Conservation (phyloP, 2,329 filamentous ascomycete species). For the Didymosphaeria variabile region DNA sequence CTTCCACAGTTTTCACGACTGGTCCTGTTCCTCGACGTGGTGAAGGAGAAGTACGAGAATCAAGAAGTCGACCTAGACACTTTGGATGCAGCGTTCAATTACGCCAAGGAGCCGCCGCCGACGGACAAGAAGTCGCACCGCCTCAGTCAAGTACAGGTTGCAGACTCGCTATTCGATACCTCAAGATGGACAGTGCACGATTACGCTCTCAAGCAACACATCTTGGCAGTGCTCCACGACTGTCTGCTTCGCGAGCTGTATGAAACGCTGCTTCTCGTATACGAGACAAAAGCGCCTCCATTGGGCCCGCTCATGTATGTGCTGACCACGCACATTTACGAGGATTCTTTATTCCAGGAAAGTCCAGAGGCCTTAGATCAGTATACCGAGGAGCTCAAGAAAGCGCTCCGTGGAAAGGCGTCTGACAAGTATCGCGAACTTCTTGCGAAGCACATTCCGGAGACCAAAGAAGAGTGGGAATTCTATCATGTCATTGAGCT, state of each 20-base stretch:
- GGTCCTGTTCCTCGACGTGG: constrained; percentile 83
- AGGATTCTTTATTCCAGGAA: constrained; percentile 78
- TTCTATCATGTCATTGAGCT: constrained; percentile 90
- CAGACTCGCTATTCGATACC: constrained; percentile 57
- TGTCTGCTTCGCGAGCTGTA: constrained; percentile 86
- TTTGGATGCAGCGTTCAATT: constrained; percentile 83
- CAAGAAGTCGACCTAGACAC: constrained; percentile 83
- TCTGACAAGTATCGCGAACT: constrained; percentile 81
- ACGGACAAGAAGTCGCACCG: constrained; percentile 68
- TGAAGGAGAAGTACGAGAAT: constrained; percentile 82
- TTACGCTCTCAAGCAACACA: constrained; percentile 72
- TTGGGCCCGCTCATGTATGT: constrained; percentile 83
- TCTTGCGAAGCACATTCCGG: constrained; percentile 81
- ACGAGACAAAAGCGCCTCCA: constrained; percentile 84
- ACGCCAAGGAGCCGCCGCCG: constrained; percentile 75
- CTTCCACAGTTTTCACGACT: constrained; percentile 83
- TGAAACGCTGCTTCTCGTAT: constrained; percentile 85
- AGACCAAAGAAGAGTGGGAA: constrained; percentile 84
- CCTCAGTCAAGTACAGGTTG: constrained; percentile 56
- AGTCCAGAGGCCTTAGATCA: constrained; percentile 74
- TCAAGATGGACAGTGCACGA: constrained; percentile 61
- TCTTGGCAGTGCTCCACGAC: constrained; percentile 79
- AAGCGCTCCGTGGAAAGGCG: constrained; percentile 77
- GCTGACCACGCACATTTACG: constrained; percentile 81
- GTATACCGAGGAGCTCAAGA: constrained; percentile 76